These are phyloP conservation scores for Geotrichum europaeum DNA, from an alignment of 1,139 yeast genomes.

Conservation along the genomic window DNA sequence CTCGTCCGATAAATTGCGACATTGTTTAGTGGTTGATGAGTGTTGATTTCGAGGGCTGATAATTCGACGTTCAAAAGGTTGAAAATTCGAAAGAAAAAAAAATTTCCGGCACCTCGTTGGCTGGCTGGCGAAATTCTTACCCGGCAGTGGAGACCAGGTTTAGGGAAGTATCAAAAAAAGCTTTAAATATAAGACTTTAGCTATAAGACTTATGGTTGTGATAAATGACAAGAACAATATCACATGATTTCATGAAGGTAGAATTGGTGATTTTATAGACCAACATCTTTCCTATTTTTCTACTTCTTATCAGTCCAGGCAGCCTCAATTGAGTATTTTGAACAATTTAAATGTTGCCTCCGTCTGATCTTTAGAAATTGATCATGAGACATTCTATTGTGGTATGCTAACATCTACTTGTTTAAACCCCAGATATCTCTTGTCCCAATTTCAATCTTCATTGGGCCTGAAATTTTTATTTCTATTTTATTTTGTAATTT, in stretches of 20 bases:
- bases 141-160: neutral
- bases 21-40: constrained; percentile 19
- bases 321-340: no score
- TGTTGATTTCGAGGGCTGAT: neutral
- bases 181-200: neutral
- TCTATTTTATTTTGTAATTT: neutral
- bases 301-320: no score
- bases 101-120: neutral
- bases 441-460: neutral
- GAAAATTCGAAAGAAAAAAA: neutral
- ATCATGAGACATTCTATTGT: neutral
- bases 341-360: no score
- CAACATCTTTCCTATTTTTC: no score
- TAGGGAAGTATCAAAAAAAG: neutral
- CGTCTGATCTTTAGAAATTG: neutral
- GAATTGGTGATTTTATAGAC: neutral
- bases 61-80: neutral
- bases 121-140: neutral
- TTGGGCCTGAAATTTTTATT: neutral
- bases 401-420: neutral
- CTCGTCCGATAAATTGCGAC: constrained; percentile 40
- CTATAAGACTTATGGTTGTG: neutral
- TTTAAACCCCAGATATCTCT: neutral
- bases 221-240: neutral
- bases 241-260: no score